Evolutionary conservation across 176 grass and related monocot genomes (phyloP).

Genomic region (Carex cristatella): DNA sequence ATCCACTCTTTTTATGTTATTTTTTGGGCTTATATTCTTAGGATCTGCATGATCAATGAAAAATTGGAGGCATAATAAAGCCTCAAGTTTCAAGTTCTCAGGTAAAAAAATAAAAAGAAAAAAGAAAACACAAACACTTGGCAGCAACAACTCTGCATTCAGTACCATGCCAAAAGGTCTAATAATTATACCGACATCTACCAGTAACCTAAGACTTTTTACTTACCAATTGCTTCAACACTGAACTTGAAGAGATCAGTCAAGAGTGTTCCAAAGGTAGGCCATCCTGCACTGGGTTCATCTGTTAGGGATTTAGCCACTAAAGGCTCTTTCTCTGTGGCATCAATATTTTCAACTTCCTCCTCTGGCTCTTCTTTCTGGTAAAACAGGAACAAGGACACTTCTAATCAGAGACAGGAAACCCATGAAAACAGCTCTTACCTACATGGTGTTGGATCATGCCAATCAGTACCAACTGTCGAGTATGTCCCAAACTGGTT

Average conservation of each 20-base stretch:
- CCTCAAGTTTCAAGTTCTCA: neutral
- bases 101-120: neutral
- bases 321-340: slow-evolving; percentile 38
- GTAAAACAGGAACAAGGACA: neutral
- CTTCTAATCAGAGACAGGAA: neutral
- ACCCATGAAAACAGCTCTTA: neutral
- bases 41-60: neutral
- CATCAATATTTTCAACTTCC: slow-evolving; percentile 33
- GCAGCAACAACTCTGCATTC: neutral
- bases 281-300: slow-evolving; percentile 80
- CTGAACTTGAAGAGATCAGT: slow-evolving; percentile 65
- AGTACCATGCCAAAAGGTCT: neutral
- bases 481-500: neutral
- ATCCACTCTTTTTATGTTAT: neutral
- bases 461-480: neutral
- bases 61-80: neutral
- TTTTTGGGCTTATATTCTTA: neutral
- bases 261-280: slow-evolving; percentile 74
- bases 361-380: slow-evolving; percentile 51
- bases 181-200: neutral
- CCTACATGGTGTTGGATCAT: neutral
- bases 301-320: slow-evolving; percentile 82
- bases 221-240: slow-evolving; percentile 60
- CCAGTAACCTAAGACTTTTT: slow-evolving; percentile 3
- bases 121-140: neutral